Evolutionary conservation across 495 filamentous ascomycete species (phyloP).

Genomic region (Trichoderma erinaceum): DNA sequence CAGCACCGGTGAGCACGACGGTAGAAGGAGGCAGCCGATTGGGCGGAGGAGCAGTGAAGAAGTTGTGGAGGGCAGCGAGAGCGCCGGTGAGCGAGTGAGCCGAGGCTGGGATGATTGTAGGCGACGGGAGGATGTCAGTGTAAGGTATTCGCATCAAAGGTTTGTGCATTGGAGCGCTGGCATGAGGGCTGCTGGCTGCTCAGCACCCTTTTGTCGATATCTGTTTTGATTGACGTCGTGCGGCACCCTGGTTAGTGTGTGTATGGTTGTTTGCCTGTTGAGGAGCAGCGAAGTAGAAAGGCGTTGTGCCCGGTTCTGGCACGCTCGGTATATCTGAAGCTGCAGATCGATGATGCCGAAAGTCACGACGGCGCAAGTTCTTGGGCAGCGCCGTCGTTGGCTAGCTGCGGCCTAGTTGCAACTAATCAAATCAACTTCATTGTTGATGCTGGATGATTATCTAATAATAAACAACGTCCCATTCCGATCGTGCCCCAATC

Average conservation of each 20-base stretch:
- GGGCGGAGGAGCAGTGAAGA: slow-evolving; percentile 58
- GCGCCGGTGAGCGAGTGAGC: slow-evolving; percentile 67
- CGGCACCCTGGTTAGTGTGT: no score
- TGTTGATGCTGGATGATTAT: not conserved
- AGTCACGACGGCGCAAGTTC: no score
- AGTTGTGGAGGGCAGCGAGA: slow-evolving; percentile 64
- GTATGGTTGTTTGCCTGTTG: no score
- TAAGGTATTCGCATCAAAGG: slow-evolving; percentile 85
- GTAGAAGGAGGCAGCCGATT: slow-evolving; percentile 39
- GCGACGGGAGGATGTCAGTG: slow-evolving; percentile 73
- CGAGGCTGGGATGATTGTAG: slow-evolving; percentile 63
- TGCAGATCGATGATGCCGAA: no score
- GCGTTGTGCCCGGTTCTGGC: no score
- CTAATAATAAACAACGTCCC: not conserved
- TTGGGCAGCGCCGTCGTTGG: no score
- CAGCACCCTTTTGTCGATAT: not conserved
- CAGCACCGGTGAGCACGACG: slow-evolving; percentile 85
- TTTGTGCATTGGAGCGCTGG: slow-evolving; percentile 46
- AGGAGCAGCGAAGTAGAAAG: no score
- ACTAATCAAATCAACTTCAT: not conserved
- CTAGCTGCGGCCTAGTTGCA: no score
- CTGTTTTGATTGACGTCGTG: no score
- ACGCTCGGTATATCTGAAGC: no score
- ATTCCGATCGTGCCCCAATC: not conserved
- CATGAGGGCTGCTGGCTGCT: not conserved